phyloP scores from a whole-genome alignment of 805 yeast genomes.

The Yamadazyma insecticola region DNA sequence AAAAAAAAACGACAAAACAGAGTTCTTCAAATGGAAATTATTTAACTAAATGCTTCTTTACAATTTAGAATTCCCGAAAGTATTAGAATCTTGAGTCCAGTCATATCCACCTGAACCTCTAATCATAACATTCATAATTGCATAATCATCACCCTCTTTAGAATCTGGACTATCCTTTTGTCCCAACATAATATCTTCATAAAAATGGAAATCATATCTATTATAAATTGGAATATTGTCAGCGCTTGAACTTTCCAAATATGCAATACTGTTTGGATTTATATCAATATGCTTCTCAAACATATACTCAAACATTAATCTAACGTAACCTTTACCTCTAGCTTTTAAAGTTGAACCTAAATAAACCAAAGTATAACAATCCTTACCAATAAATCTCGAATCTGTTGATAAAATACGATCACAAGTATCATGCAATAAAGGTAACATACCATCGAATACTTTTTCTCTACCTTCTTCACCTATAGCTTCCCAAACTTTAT shows the following conservation, averaged over 20 bases:
- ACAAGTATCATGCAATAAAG: slow-evolving; percentile 45
- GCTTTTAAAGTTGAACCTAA: slow-evolving; percentile 41
- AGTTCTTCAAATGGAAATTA: too few relatives aligned
- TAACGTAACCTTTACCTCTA: slow-evolving; percentile 54
- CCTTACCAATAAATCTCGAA: slow-evolving; percentile 29
- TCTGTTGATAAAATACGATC: slow-evolving; percentile 42
- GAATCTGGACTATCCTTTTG: slow-evolving; percentile 16
- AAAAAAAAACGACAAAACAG: too few relatives aligned
- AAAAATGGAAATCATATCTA: slow-evolving; percentile 46
- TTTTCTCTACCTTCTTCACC: slow-evolving; percentile 46
- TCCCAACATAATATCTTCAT: slow-evolving; percentile 46
- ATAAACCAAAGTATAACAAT: slow-evolving; percentile 41
- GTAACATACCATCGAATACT: slow-evolving; percentile 47
- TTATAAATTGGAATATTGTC: slow-evolving; percentile 50
- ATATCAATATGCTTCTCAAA: slow-evolving; percentile 43
- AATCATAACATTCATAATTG: slow-evolving; percentile 42
- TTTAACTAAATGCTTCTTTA: too few relatives aligned
- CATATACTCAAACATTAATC: slow-evolving; percentile 47
- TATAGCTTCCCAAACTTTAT: slow-evolving; percentile 44
- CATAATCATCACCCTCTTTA: slow-evolving; percentile 35
- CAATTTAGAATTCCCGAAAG: too few relatives aligned
- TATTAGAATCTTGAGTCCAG: slow-evolving; percentile 18
- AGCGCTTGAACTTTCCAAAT: slow-evolving; percentile 46
- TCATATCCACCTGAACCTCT: slow-evolving; percentile 32
- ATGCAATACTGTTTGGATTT: slow-evolving; percentile 32